Evolutionary conservation across 2,329 filamentous ascomycete genomes (phyloP).

Genomic region (Furcasterigmium sp.): DNA sequence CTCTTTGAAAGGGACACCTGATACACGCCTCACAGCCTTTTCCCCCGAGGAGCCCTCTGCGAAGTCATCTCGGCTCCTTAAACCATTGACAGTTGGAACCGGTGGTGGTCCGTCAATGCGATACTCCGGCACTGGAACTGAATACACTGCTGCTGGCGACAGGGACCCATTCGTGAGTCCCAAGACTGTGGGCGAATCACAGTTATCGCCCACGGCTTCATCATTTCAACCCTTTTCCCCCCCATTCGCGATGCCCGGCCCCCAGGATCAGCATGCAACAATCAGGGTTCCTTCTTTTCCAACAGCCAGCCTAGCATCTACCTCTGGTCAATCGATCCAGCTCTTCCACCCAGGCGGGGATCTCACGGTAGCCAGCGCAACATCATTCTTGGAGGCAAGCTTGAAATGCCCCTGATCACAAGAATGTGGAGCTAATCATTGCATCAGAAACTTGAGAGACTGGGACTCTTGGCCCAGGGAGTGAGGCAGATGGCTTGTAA

Average conservation of each 20-base stretch:
- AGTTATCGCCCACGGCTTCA: constrained; percentile 60
- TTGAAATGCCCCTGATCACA: neutral
- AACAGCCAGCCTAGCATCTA: too few species aligned
- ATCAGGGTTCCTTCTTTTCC: too few species aligned
- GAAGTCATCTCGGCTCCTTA: constrained; percentile 33
- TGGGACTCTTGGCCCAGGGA: constrained; percentile 29
- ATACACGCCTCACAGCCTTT: constrained; percentile 58
- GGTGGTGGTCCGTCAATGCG: constrained; percentile 22
- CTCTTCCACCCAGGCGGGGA: constrained; percentile 3
- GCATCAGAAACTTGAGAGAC: constrained; percentile 14
- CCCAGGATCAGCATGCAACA: too few species aligned
- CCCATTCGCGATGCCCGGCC: neutral
- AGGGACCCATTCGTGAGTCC: constrained; percentile 51
- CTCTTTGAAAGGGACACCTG: constrained; percentile 58
- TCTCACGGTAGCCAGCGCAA: constrained; percentile 28
- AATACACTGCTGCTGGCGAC: constrained; percentile 22
- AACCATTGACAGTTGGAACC: constrained; percentile 21
- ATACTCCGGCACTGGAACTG: constrained; percentile 18
- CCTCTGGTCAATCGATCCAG: constrained; percentile 2
- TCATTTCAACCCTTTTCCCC: constrained; percentile 46
- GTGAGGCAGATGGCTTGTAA: constrained; percentile 23
- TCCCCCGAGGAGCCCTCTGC: constrained; percentile 53
- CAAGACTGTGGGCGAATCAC: constrained; percentile 20
- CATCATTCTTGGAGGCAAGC: constrained; percentile 40
- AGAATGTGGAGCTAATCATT: neutral